A percentile compares a stretch with the other conserved stretches of the same genome.
Conservation (phyloP, 2,329 filamentous ascomycete genomes). For the Epichloe glyceriae region DNA sequence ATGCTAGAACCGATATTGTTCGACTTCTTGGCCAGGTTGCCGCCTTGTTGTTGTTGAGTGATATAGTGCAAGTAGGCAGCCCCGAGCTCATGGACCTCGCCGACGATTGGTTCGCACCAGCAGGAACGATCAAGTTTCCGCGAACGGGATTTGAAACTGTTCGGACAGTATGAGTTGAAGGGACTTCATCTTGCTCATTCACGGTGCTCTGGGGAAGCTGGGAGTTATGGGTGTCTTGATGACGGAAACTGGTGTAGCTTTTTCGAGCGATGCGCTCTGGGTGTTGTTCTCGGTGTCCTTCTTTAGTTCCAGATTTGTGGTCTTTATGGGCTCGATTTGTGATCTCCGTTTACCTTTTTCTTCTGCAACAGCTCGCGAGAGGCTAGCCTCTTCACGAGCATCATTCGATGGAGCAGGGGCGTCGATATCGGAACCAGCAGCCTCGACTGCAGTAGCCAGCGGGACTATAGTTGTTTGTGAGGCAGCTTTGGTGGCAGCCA, state of each 20-base stretch:
- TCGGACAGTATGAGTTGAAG: conserved; percentile 22
- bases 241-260: conserved; percentile 69
- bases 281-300: conserved; percentile 78
- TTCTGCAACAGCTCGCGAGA: conserved; percentile 15
- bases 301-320: conserved; percentile 20
- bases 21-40: conserved; percentile 48
- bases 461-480: conserved; percentile 5
- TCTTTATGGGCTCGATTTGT: conserved; percentile 42
- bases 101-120: conserved; percentile 32
- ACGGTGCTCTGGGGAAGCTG: conserved; percentile 31
- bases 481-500: conserved; percentile 11
- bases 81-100: conserved; percentile 44
- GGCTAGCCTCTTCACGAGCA: conserved; percentile 12
- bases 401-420: conserved; percentile 3
- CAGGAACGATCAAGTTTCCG: conserved; percentile 30
- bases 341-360: conserved; percentile 20
- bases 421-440: not conserved
- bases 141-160: conserved; percentile 35
- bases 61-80: conserved; percentile 42
- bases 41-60: conserved; percentile 34
- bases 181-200: conserved; percentile 4
- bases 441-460: not conserved
- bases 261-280: conserved; percentile 65
- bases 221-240: conserved; percentile 73
- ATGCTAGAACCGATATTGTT: conserved; percentile 75